Conservation (phyloP, 805 yeast species). For the Kregervanrija pseudodelftensis region DNA sequence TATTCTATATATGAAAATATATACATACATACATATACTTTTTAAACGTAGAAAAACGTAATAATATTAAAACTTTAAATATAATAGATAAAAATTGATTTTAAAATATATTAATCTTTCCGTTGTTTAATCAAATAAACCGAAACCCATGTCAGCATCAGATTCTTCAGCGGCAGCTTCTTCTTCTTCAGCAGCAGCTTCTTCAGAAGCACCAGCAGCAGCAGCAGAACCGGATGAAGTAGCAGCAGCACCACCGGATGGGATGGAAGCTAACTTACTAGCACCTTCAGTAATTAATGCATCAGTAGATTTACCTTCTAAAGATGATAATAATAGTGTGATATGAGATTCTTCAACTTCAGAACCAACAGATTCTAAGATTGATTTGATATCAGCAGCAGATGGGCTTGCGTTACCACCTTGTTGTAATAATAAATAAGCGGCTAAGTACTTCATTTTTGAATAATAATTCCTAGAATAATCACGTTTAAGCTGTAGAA, state of each 20-base stretch:
- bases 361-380: conserved; percentile 91
- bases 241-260: conserved; percentile 96
- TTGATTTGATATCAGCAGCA: conserved; percentile 81
- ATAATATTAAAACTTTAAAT: not conserved
- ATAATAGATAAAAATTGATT: not conserved
- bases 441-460: conserved; percentile 94
- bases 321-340: conserved; percentile 69
- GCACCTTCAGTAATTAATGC: conserved; percentile 94
- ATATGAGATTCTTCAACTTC: conserved; percentile 90
- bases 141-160: conserved; percentile 73
- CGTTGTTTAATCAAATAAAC: conserved; percentile 30
- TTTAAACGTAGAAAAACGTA: no score
- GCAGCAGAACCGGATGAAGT: conserved; percentile 65
- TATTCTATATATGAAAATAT: no score
- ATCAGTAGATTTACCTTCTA: conserved; percentile 87
- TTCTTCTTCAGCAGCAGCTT: conserved; percentile 60
- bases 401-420: conserved; percentile 95
- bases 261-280: conserved; percentile 94
- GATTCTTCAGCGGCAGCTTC: conserved; percentile 47
- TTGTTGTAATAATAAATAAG: conserved; percentile 95
- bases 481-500: conserved; percentile 65
- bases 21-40: no score
- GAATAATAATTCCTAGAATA: conserved; percentile 40
- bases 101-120: not conserved
- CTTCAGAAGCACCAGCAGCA: conserved; percentile 69